Percentiles rank a stretch among this genome's conserved stretches.
These are phyloP conservation scores for Syzygium jambos DNA, from an alignment of 345 rosid genomes.

Conservation along the genomic window DNA sequence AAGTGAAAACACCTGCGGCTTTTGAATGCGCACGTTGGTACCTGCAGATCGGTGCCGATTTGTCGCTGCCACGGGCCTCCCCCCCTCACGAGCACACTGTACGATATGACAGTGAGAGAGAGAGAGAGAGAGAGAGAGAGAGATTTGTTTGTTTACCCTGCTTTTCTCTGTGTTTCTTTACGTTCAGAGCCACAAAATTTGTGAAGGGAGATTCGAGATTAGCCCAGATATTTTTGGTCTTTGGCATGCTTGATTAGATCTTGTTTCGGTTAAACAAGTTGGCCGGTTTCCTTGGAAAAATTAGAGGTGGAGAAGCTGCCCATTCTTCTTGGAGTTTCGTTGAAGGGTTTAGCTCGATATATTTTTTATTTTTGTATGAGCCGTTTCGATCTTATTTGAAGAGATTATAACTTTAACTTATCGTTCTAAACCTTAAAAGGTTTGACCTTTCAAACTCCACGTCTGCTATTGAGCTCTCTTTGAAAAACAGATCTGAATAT, in stretches of 20 bases:
- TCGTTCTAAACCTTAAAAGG: accelerated
- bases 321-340: background rate
- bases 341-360: too few species aligned
- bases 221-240: background rate
- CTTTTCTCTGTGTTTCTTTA: background rate
- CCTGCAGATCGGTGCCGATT: background rate
- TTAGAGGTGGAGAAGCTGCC: background rate
- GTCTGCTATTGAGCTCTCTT: background rate
- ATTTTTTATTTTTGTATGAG: too few species aligned
- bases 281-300: background rate
- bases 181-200: background rate
- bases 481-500: background rate
- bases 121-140: background rate
- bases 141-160: background rate
- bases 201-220: background rate
- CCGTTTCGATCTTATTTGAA: accelerated
- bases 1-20: background rate
- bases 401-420: background rate
- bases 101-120: background rate
- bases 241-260: background rate
- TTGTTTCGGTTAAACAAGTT: background rate
- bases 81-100: background rate
- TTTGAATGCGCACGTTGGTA: background rate
- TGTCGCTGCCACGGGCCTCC: background rate
- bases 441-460: background rate